phyloP scores from a whole-genome alignment of 208 protist genomes.

The Leishmania gerbilli region DNA sequence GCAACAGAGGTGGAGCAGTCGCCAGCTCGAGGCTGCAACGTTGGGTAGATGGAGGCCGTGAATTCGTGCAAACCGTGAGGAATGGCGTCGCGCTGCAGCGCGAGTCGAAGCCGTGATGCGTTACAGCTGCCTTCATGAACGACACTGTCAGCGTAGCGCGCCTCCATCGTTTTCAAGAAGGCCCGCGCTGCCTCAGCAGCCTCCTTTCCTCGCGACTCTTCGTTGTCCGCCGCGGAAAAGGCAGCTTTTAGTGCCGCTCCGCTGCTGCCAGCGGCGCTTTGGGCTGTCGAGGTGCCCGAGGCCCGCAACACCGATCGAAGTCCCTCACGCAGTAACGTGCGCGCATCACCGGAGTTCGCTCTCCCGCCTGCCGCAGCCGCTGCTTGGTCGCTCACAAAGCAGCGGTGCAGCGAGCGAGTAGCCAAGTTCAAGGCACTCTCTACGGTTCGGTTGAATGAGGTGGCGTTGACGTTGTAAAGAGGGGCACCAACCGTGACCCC shows the following conservation, averaged over 20 bases:
- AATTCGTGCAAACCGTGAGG: constrained; percentile 13
- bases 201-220: background rate
- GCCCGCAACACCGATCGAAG: background rate
- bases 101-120: constrained; percentile 1
- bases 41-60: constrained; percentile 3
- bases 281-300: background rate
- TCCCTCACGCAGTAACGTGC: background rate
- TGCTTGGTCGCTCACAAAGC: background rate
- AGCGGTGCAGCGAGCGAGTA: background rate
- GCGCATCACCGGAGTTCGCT: background rate
- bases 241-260: background rate
- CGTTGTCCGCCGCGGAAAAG: background rate
- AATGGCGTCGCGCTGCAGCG: constrained; percentile 8
- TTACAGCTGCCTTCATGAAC: background rate
- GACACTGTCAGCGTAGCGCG: background rate
- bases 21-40: background rate
- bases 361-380: background rate
- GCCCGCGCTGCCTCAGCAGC: background rate
- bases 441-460: background rate
- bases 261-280: background rate
- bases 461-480: constrained; percentile 1
- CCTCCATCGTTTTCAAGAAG: constrained; percentile 34
- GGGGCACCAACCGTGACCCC: constrained; percentile 18
- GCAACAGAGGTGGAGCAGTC: background rate
- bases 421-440: constrained; percentile 14